Percentiles rank a stretch among this genome's conserved stretches.
phyloP scores from a whole-genome alignment of 257 asterid species.

The Jacaranda mimosifolia region DNA sequence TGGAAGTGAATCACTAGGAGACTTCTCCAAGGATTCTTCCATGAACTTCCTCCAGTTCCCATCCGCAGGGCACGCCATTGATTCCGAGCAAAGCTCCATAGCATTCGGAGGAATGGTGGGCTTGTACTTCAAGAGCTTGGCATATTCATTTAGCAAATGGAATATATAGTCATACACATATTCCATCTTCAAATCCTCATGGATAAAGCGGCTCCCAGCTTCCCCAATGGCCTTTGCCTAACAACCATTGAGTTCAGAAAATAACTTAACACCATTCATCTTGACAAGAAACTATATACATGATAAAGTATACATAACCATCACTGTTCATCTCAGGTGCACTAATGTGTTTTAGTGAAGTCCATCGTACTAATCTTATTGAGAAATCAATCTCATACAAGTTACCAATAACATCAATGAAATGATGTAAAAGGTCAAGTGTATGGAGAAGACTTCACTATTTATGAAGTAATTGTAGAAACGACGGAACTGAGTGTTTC shows the following conservation, averaged over 20 bases:
- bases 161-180: conserved; percentile 77
- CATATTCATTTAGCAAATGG: conserved; percentile 76
- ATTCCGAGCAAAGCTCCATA: conserved; percentile 69
- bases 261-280: no score
- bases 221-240: conserved; percentile 82
- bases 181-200: conserved; percentile 80
- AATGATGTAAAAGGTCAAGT: no score
- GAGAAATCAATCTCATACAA: no score
- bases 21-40: conserved; percentile 76
- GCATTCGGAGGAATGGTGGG: conserved; percentile 70
- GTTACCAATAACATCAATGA: no score
- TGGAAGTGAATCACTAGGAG: conserved; percentile 64
- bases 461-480: no score
- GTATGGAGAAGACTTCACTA: no score
- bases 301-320: no score
- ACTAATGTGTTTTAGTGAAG: no score
- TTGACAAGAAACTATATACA: no score
- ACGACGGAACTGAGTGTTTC: no score
- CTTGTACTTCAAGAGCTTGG: conserved; percentile 67
- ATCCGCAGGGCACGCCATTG: conserved; percentile 61
- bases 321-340: no score
- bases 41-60: conserved; percentile 68
- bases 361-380: no score
- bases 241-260: conserved; percentile 18
- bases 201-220: conserved; percentile 78